Evolutionary conservation across 2,329 filamentous ascomycete species (phyloP), one percentile per base, ranked within the genome.

Genomic region (Purpureocillium takamizusanense): DNA sequence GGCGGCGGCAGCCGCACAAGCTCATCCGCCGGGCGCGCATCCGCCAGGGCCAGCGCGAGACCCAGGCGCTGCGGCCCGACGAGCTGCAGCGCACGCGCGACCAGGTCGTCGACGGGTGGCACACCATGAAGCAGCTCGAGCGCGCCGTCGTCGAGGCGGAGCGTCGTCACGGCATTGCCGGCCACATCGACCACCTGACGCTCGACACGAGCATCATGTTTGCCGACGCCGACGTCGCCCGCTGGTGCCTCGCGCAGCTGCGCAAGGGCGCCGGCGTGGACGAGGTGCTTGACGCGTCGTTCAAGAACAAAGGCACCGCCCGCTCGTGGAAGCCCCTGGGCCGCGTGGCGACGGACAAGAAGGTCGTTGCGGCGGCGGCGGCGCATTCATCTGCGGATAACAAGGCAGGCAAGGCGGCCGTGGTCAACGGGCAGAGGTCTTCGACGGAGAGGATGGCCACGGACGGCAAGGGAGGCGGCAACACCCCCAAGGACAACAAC

Each of bases 21-120:
- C 69, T 70, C 39, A 60, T 82, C 12, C 69, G 78, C 1, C 66
- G 69, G 17, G 75, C 74, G 2, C 67, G 77, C 4, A 78, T 82
- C 18, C 55, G 68, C 0, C 75, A 82, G 50, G 78, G 75, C 1
- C 69, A 71, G 43, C 58, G 67, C 4, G 71, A 76, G 34, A 37
- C 63, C 4, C 39, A 51, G 0, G 48, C 42, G 0, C 46, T 74
- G 1, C 50, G 21, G 21, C 21, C 21, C 21, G 21, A 58, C 43
- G 52, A 60, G 8, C 53, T 60, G 14, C 58, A 55, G 45, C 46
- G 49, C 28, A 49, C 51, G 33, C 38, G 39, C 18, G 4, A 52
- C 15, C 15, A 47, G 33, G 45, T 49, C 1, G 38, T 55, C 13
- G 54, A 56, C 13, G 55, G 56, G 17, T 62, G 56, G 46, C 54